Evolutionary conservation across 352 stramenopile genomes (phyloP).

Genomic region (Globisporangium camurandrum): DNA sequence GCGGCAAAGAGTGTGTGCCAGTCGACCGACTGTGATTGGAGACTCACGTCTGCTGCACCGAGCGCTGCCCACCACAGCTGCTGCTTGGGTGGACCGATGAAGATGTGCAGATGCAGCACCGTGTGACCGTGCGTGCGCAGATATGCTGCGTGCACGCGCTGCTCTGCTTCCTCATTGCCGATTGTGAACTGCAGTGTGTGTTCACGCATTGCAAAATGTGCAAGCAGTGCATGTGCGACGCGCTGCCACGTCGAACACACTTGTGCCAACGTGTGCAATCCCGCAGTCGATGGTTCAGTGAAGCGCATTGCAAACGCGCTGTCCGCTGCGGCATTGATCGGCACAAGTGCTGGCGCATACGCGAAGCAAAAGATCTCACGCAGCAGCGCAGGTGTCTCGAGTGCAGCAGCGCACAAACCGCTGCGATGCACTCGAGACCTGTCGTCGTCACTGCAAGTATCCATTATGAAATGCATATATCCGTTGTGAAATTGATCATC

Average conservation of each 20-base stretch:
- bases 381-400: too few relatives aligned
- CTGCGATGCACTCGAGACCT: too few relatives aligned
- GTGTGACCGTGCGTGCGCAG: constrained; percentile 12
- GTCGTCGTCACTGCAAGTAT: too few relatives aligned
- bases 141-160: constrained; percentile 11
- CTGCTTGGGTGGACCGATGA: constrained; percentile 16
- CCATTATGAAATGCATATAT: too few relatives aligned
- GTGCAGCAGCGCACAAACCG: too few relatives aligned
- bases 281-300: constrained; percentile 18
- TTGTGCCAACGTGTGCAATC: constrained; percentile 19
- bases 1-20: constrained; percentile 26
- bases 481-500: too few relatives aligned
- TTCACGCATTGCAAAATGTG: constrained; percentile 12
- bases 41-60: constrained; percentile 2
- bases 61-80: constrained; percentile 26
- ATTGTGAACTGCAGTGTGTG: constrained; percentile 22
- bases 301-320: constrained; percentile 21
- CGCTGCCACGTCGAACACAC: constrained; percentile 26
- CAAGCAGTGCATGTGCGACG: constrained; percentile 13
- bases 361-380: constrained; percentile 30
- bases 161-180: constrained; percentile 17
- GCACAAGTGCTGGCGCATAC: constrained; percentile 28
- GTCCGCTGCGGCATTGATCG: background rate
- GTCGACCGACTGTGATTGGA: constrained; percentile 30
- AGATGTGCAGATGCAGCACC: constrained; percentile 24